These are phyloP conservation scores for Penstemon eatonii DNA, from an alignment of 257 asterid genomes.

Conservation along the genomic window DNA sequence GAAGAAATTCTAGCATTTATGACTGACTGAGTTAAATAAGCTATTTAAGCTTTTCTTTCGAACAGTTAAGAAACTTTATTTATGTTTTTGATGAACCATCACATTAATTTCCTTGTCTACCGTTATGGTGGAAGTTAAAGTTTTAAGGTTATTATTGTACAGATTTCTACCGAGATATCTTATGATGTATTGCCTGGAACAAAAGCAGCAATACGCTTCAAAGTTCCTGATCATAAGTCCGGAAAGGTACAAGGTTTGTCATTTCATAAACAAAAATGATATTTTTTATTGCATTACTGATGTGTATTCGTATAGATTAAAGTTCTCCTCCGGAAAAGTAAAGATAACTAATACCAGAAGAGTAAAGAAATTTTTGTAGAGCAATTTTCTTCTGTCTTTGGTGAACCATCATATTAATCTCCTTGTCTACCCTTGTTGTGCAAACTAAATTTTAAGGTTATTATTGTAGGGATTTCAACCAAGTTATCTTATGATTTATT, in stretches of 20 bases:
- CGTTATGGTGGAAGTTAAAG: background rate
- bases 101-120: background rate
- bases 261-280: background rate
- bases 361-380: background rate
- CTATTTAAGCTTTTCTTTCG: background rate
- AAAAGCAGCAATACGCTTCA: constrained; percentile 74
- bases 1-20: constrained; percentile 25
- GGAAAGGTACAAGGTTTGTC: constrained; percentile 62
- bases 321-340: background rate
- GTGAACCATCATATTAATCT: background rate
- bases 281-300: too few relatives aligned
- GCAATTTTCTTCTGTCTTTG: background rate
- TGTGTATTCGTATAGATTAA: background rate
- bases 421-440: background rate
- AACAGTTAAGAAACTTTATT: background rate
- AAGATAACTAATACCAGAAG: background rate
- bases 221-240: constrained; percentile 83
- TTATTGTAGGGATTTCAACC: constrained; percentile 57
- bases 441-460: constrained; percentile 15
- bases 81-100: background rate
- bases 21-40: constrained; percentile 7
- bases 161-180: constrained; percentile 77
- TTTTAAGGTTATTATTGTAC: constrained; percentile 26
- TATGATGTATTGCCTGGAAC: constrained; percentile 56
- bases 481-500: constrained; percentile 58